Evolutionary conservation across 1,284 basidiomycete genomes (phyloP).

Genomic region (Phenoliferia sp.): DNA sequence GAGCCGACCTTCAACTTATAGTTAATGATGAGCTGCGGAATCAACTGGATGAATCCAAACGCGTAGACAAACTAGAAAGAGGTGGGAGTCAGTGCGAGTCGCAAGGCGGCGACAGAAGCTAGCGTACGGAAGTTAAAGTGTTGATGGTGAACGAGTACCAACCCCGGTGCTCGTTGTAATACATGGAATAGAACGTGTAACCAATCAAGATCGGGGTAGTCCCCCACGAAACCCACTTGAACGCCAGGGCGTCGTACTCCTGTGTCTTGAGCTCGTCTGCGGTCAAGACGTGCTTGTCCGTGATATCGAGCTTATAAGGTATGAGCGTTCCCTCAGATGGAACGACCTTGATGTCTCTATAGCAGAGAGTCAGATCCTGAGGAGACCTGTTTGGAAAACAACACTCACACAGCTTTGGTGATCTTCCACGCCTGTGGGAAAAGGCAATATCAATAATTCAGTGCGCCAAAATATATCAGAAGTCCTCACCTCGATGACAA

Average conservation of each 20-base stretch:
- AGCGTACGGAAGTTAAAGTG: conserved; percentile 46
- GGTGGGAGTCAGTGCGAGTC: background rate
- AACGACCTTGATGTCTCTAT: conserved; percentile 61
- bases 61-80: conserved; percentile 67
- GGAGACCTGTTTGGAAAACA: conserved; percentile 34
- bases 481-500: conserved; percentile 85
- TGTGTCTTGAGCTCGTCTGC: conserved; percentile 98
- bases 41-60: conserved; percentile 93
- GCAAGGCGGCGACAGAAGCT: conserved; percentile 24
- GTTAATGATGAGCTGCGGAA: conserved; percentile 51
- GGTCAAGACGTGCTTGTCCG: conserved; percentile 86
- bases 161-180: conserved; percentile 77
- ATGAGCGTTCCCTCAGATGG: conserved; percentile 58
- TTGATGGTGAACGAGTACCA: conserved; percentile 95
- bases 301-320: conserved; percentile 75
- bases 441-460: no score
- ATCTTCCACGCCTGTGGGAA: conserved; percentile 98
- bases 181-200: conserved; percentile 78
- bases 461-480: no score
- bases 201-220: conserved; percentile 76
- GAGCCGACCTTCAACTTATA: conserved; percentile 67
- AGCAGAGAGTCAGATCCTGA: conserved; percentile 53
- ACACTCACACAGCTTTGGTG: conserved; percentile 43
- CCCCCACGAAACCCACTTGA: conserved; percentile 83
- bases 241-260: conserved; percentile 83